Conservation (phyloP, 805 yeast genomes). For the Hanseniaspora clermontiae region DNA sequence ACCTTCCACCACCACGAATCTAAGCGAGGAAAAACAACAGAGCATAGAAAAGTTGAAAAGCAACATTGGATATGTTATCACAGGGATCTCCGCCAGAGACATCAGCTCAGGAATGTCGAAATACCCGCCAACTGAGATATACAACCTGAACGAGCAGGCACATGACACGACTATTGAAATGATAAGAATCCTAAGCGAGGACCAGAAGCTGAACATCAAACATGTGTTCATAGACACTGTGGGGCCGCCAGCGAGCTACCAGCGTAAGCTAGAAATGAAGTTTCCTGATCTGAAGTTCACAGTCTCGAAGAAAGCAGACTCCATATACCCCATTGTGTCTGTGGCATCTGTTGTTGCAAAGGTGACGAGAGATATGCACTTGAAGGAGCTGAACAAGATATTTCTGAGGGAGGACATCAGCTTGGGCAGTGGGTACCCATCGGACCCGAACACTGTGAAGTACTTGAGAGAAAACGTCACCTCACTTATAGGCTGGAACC, state of each 20-base stretch:
- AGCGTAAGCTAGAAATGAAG: conserved; percentile 49
- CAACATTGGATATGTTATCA: conserved; percentile 70
- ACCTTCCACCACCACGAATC: conserved; percentile 29
- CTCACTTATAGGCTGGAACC: conserved; percentile 75
- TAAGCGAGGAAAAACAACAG: conserved; percentile 29
- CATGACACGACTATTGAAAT: conserved; percentile 83
- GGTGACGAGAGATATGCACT: conserved; percentile 73
- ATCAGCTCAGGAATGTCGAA: conserved; percentile 81
- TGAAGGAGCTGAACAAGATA: conserved; percentile 28
- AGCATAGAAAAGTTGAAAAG: conserved; percentile 19
- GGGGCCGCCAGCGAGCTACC: conserved; percentile 84
- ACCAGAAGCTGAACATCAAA: conserved; percentile 47
- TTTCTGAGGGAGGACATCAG: conserved; percentile 18
- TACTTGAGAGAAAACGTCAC: conserved; percentile 61
- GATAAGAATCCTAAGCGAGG: conserved; percentile 47
- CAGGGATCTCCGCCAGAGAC: conserved; percentile 74
- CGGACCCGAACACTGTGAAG: conserved; percentile 71
- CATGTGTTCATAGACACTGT: conserved; percentile 89
- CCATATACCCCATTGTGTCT: conserved; percentile 80
- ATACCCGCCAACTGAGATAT: conserved; percentile 36
- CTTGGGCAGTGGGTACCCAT: conserved; percentile 84
- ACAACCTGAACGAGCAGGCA: conserved; percentile 86
- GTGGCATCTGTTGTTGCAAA: conserved; percentile 94
- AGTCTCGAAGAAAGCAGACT: conserved; percentile 91
- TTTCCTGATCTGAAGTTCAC: conserved; percentile 65